Evolutionary conservation across 352 stramenopile species (phyloP).

Genomic region (Blastocystis sp.): DNA sequence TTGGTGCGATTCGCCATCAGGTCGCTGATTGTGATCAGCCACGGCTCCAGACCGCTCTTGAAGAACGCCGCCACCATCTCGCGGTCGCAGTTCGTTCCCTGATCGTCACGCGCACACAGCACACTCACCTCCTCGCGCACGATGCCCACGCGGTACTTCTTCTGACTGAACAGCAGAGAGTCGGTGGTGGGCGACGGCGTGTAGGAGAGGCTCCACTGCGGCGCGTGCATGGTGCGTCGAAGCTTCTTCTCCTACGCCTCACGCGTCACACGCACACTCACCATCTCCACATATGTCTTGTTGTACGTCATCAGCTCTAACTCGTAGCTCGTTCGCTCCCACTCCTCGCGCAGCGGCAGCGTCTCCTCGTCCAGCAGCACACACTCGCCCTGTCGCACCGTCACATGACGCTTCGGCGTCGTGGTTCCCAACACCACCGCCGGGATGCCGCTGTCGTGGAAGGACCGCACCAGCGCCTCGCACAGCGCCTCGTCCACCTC

Average conservation of each 20-base stretch:
- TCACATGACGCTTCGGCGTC: not conserved
- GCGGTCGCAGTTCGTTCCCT: slow-evolving; percentile 95
- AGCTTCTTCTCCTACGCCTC: slow-evolving; percentile 28
- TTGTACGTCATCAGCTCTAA: slow-evolving; percentile 38
- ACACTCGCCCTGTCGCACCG: slow-evolving; percentile 18
- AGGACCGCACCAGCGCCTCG: slow-evolving; percentile 37
- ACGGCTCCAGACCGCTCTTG: slow-evolving; percentile 94
- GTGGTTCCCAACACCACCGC: slow-evolving; percentile 34
- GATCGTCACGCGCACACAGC: not conserved
- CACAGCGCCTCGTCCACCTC: slow-evolving; percentile 83
- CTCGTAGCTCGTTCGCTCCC: slow-evolving; percentile 95
- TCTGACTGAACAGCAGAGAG: slow-evolving; percentile 78
- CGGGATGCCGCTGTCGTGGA: slow-evolving; percentile 9
- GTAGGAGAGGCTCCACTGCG: slow-evolving; percentile 78
- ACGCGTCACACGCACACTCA: not conserved
- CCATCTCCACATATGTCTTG: slow-evolving; percentile 22
- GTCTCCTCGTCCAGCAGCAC: slow-evolving; percentile 78
- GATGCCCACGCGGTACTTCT: slow-evolving; percentile 91
- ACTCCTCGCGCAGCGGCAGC: slow-evolving; percentile 90
- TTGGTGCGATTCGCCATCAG: slow-evolving; percentile 87
- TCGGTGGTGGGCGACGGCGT: slow-evolving; percentile 82
- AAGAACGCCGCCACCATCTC: slow-evolving; percentile 98
- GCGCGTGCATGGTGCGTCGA: slow-evolving; percentile 84
- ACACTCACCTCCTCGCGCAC: slow-evolving; percentile 88
- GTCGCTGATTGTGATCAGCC: slow-evolving; percentile 96